These are phyloP conservation scores for Thyridium curvatum DNA, from an alignment of 2,329 filamentous ascomycete species.

Conservation along the genomic window DNA sequence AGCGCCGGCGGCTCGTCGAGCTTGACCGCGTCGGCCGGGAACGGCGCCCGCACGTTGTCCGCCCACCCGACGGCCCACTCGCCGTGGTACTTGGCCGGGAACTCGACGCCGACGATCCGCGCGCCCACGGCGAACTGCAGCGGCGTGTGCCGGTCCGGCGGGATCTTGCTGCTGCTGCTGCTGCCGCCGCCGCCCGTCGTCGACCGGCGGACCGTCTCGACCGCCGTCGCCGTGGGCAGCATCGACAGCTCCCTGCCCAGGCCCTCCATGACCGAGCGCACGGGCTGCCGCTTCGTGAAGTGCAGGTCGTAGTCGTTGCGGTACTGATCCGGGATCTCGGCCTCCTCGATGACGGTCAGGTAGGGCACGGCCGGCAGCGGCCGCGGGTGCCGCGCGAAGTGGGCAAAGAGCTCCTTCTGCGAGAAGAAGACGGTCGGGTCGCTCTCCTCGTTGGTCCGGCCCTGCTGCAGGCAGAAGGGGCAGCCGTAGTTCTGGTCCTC, in stretches of 20 bases:
- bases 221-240: constrained; percentile 38
- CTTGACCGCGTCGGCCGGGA: constrained; percentile 40
- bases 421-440: constrained; percentile 53
- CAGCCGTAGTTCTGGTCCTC: constrained; percentile 50
- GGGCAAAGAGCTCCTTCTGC: constrained; percentile 44
- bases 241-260: constrained; percentile 29
- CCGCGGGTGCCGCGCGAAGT: constrained; percentile 46
- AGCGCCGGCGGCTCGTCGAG: constrained; percentile 36
- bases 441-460: constrained; percentile 43
- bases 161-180: constrained; percentile 19
- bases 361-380: constrained; percentile 44
- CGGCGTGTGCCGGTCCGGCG: constrained; percentile 11
- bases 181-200: constrained; percentile 38
- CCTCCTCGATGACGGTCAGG: constrained; percentile 38
- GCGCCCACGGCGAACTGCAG: constrained; percentile 31
- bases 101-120: constrained; percentile 42
- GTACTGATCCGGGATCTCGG: constrained; percentile 29
- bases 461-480: constrained; percentile 44
- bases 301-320: constrained; percentile 49
- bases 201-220: constrained; percentile 36
- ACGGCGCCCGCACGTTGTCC: constrained; percentile 40
- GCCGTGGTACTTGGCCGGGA: constrained; percentile 43
- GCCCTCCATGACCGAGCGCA: constrained; percentile 33
- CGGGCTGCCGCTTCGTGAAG: constrained; percentile 30
- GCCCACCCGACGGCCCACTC: constrained; percentile 53